Base-by-base conservation (phyloP, 495 filamentous ascomycete species). In the Hypoxylon lenormandii region DNA sequence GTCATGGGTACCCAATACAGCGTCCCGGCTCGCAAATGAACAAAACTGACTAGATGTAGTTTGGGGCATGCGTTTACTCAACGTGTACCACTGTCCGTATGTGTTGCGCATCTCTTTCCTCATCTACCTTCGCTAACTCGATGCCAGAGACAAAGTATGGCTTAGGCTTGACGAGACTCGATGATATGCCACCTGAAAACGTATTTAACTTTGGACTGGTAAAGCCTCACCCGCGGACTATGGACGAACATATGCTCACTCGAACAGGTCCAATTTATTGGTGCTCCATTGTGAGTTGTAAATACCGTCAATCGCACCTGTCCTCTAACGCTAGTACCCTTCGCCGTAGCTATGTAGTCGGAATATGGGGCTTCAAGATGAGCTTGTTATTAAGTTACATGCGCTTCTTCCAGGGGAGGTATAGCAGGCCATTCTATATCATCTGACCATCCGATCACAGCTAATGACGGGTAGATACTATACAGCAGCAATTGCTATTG, bases 301-400 rank as follows among this genome's bases (percentile, higher is more conserved):
- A 45, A 28, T 5, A 4, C 38, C 16, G 45, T n/a, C 19, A 3
- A 5, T 26, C 21, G 22, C 11, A 15, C 2, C 43, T 10, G 21
- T 5, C 2, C 3, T 43, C 52, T 43, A 18, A 56, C 23, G 1
- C 13, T 7, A 15, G 5, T 19, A 0, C 42, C n/a, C 15, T n/a
- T 12, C 11, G 30, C 30, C 10, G 1, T 33, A 79, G 76, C 48
- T 81, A 81, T 49, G 76, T 80, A 49, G 58, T 66, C n/a, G 76
- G 77, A 30, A 80, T 85, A 22, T 75, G 85, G 23, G 80, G 80
- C 3, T 86, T 85, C 76, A 86, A 86, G 58, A 72, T 85, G 37
- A 78, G 80, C 19, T 71, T 85, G 12, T 69, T 86, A n/a, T 60
- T 79, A n/a, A 82, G 79, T 5, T 86, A 86, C 55, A 71, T 83